These are phyloP conservation scores for Sarocladium kiliense DNA, from an alignment of 2,329 filamentous ascomycete genomes.

Conservation along the genomic window DNA sequence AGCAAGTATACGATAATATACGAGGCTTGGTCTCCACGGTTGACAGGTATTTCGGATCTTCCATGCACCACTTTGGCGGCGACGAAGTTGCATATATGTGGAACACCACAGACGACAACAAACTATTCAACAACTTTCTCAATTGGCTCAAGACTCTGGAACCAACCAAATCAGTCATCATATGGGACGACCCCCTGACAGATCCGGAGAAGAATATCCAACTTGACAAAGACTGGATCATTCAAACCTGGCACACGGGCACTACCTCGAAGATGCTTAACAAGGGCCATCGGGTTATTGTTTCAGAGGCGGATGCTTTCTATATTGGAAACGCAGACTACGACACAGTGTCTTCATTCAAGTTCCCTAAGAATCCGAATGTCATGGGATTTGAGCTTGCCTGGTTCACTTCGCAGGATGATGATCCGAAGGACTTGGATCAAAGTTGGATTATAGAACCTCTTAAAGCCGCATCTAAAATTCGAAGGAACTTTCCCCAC, in stretches of 20 bases:
- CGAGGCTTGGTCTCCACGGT: not conserved
- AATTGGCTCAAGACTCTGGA: constrained; percentile 4
- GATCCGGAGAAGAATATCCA: constrained; percentile 3
- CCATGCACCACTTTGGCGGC: constrained; percentile 8
- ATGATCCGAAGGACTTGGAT: constrained; percentile 4
- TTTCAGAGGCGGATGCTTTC: constrained; percentile 3
- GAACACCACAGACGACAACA: constrained; percentile 2
- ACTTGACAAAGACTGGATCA: constrained; percentile 8
- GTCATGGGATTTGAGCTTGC: constrained; percentile 3
- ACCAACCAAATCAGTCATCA: not conserved
- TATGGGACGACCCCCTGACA: constrained; percentile 5
- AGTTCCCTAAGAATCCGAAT: not conserved
- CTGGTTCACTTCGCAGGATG: constrained; percentile 7
- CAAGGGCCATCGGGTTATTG: constrained; percentile 4
- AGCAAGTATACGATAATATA: not conserved
- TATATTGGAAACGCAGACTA: constrained; percentile 5
- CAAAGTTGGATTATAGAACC: constrained; percentile 3
- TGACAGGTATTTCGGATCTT: constrained; percentile 4
- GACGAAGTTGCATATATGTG: constrained; percentile 6
- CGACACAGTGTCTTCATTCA: constrained; percentile 1
- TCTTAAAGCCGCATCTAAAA: constrained; percentile 5
- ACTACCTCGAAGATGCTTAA: not conserved
- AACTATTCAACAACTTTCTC: constrained; percentile 6
- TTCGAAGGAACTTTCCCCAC: constrained; percentile 8
- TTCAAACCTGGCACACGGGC: constrained; percentile 5